phyloP scores from a whole-genome alignment of 2,329 filamentous ascomycete genomes.

The Sporothrix inflata region DNA sequence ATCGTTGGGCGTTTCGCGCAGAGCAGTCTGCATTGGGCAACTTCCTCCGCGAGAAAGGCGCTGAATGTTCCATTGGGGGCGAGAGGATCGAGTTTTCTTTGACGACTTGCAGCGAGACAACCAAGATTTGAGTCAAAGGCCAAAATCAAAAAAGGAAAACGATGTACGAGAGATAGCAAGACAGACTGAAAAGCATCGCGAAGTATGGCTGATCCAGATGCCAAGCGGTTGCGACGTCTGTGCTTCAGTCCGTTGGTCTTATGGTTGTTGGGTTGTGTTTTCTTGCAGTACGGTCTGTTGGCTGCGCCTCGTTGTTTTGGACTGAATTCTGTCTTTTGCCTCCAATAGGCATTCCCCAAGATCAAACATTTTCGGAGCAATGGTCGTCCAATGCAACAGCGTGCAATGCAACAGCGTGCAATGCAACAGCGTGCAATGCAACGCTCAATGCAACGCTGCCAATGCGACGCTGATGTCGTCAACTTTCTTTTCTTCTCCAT shows the following conservation, averaged over 20 bases:
- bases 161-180: background rate
- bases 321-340: background rate
- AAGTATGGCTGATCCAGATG: background rate
- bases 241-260: background rate
- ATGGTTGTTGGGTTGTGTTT: background rate
- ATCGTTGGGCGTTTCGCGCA: background rate
- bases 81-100: background rate
- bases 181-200: background rate
- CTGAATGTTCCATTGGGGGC: background rate
- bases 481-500: background rate
- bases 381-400: too few relatives aligned
- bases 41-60: background rate
- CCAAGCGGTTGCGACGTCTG: background rate
- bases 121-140: background rate
- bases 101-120: background rate
- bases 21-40: background rate
- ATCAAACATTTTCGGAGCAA: background rate
- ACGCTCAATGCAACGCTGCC: background rate
- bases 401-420: too few relatives aligned
- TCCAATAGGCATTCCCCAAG: background rate
- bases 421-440: background rate
- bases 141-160: background rate
- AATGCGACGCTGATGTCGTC: background rate
- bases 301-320: slow-evolving; percentile 10
- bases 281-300: slow-evolving; percentile 3